Base-by-base conservation (phyloP, 169 alveolate genomes). In the Besnoitia besnoiti region DNA sequence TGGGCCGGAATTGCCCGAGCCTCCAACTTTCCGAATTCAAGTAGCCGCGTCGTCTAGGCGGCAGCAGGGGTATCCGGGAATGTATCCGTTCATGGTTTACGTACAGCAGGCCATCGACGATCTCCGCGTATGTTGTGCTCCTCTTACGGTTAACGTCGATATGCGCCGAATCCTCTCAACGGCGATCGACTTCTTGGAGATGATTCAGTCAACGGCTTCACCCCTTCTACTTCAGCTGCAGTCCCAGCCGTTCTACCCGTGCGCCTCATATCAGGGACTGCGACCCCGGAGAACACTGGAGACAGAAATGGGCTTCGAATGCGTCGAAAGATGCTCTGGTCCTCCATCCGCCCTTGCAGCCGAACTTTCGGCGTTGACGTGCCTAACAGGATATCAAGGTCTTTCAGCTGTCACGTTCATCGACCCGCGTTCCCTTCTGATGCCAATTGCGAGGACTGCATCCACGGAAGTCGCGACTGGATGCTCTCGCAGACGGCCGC, bases 21-120 rank as follows among this genome's bases (percentile, higher is more conserved):
- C 67, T 19, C 46, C 82, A 8, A 37, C 82, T 37, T 42, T 73
- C 39, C 82, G 46, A 10, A 73, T 73, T 73, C 46, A 73, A 4
- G 21, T 73, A 10, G 14, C n/a, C 27, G 82, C 46, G 14, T 73
- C 82, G 14, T 73, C 82, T 19, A 73, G n/a, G 82, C 39, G 82
- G n/a, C 82, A 73, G n/a, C 90, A 49, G 44, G 90, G 90, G 39
- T 84, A 84, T 49, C 90, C 90, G 12, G 90, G 90, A 37, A 84
- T 84, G 67, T 50, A 42, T 14, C 90, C 90, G n/a, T 84, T 84
- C 90, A 50, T 84, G 90, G 67, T 50, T 46, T 50, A 84, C 49
- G 47, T 84, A n/a, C 90, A 84, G 33, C 90, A 84, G 47, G 42
- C 37, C 27, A 50, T 84, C 76, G 62, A 47, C 8, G 73, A 84